A percentile compares a stretch with the other conserved stretches of the same genome.
Evolutionary conservation across 805 yeast species (phyloP).

Genomic region (Nakazawaea pomicola): DNA sequence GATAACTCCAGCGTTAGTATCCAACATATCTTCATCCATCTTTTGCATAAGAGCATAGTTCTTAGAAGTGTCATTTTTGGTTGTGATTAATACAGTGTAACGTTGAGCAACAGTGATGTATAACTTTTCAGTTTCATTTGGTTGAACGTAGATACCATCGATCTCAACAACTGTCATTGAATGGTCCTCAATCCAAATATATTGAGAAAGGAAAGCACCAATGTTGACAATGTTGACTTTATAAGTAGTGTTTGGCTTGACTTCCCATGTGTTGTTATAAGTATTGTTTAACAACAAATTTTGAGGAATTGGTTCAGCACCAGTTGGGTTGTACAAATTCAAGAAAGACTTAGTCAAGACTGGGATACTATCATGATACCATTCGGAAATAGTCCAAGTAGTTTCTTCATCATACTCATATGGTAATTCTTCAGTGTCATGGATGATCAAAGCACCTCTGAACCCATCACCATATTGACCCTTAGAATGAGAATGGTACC

Average conservation of each 20-base stretch:
- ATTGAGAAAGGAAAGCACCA: slow-evolving; percentile 92
- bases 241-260: slow-evolving; percentile 83
- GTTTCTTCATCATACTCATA: slow-evolving; percentile 81
- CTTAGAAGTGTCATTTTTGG: slow-evolving; percentile 54
- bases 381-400: slow-evolving; percentile 66
- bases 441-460: slow-evolving; percentile 75
- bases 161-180: slow-evolving; percentile 81
- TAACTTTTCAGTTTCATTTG: slow-evolving; percentile 60
- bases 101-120: slow-evolving; percentile 92
- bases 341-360: slow-evolving; percentile 54
- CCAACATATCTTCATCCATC: slow-evolving; percentile 82
- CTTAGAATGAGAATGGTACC: slow-evolving; percentile 94
- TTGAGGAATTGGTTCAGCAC: slow-evolving; percentile 97
- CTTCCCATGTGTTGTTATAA: slow-evolving; percentile 67
- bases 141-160: slow-evolving; percentile 86
- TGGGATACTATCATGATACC: slow-evolving; percentile 71
- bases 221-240: slow-evolving; percentile 73
- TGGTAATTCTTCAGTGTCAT: slow-evolving; percentile 47
- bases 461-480: slow-evolving; percentile 95
- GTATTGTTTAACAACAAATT: slow-evolving; percentile 77
- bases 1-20: slow-evolving; percentile 60
- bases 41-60: slow-evolving; percentile 83
- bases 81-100: slow-evolving; percentile 71
- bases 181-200: slow-evolving; percentile 85
- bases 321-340: slow-evolving; percentile 83